These are phyloP conservation scores for Filosporella fistucella DNA, from an alignment of 495 filamentous ascomycete genomes.

Conservation along the genomic window DNA sequence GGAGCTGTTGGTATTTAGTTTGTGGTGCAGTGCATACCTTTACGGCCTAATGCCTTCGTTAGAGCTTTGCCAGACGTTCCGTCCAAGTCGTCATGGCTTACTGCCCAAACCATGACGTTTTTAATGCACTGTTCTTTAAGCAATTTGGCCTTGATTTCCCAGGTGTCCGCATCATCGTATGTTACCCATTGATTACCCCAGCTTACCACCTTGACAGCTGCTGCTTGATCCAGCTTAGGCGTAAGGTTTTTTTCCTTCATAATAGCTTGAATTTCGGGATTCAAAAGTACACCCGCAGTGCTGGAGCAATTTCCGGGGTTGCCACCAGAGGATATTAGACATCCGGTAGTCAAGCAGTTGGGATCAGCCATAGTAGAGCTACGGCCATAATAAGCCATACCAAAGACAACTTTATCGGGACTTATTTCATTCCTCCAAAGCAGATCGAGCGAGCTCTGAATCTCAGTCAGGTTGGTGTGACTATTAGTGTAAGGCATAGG, in stretches of 20 bases:
- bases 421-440: slow-evolving; percentile 44
- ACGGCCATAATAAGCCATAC: slow-evolving; percentile 8
- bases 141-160: slow-evolving; percentile 35
- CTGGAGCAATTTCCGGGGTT: slow-evolving; percentile 5
- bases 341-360: background rate
- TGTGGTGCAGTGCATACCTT: no score
- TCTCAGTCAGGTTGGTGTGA: slow-evolving; percentile 57
- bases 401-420: slow-evolving; percentile 13
- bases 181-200: slow-evolving; percentile 43
- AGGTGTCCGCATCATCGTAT: slow-evolving; percentile 38
- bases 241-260: background rate
- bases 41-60: no score
- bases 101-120: slow-evolving; percentile 41
- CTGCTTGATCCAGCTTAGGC: slow-evolving; percentile 12
- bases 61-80: background rate
- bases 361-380: slow-evolving; percentile 11
- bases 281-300: slow-evolving; percentile 1
- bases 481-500: no score
- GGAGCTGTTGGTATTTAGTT: no score
- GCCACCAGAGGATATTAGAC: slow-evolving; percentile 1
- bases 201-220: slow-evolving; percentile 32
- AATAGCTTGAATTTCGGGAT: slow-evolving; percentile 12
- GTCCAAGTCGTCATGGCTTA: slow-evolving; percentile 1
- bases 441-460: slow-evolving; percentile 38
- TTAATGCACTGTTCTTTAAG: slow-evolving; percentile 34